Evolutionary conservation across 768 basidiomycete genomes (phyloP), one percentile per base, ranked within the genome.

Genomic region (Macrolepiota albuminosa): DNA sequence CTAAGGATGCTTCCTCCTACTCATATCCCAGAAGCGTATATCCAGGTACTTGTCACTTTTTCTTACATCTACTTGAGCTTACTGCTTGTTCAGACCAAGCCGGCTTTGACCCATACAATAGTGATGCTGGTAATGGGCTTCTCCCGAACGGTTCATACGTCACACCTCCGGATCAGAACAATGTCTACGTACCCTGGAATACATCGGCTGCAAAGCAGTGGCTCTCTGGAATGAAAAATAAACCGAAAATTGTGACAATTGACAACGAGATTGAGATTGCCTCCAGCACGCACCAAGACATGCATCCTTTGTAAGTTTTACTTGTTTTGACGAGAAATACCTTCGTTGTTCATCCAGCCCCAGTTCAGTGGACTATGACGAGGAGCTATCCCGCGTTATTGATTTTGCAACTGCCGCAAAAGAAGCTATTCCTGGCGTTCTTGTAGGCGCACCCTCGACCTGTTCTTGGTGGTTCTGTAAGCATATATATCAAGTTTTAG

Each of bases 251-350:
- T 48, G 74, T 82, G 14, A 71, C 79, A 6, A 73, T 84, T 57
- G 82, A 84, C 66, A 84, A 84, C 65, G 82, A 84, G 67, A 83
- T 84, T 16, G 82, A 84, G 66, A 84, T 84, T 56, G 79, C 82
- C 14, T 70, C 70, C 54, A 78, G 65, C 61, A 84, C 82, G 18
- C 82, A 84, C 64, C 78, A 80, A 67, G 82, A 84, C 61, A 84
- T 84, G 81, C 82, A 84, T 64, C 81, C 82, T 2, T 63, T 61
- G 78, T 79, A 67, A 42, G 73, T 64, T 18, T 7, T 56, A 24
- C 21, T 6, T 10, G 26, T 55, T 26, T 39, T 55, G 52, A n/a
- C 24, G 53, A 21, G 11, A 14, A 37, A 8, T 36, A 43, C 43
- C 36, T 3, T 31, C 40, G 11, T 7, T 29, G 6, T 59, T 57